These are phyloP conservation scores for Takakia lepidozioides DNA, from an alignment of 225 moss, liverwort and hornwort genomes.

Conservation along the genomic window DNA sequence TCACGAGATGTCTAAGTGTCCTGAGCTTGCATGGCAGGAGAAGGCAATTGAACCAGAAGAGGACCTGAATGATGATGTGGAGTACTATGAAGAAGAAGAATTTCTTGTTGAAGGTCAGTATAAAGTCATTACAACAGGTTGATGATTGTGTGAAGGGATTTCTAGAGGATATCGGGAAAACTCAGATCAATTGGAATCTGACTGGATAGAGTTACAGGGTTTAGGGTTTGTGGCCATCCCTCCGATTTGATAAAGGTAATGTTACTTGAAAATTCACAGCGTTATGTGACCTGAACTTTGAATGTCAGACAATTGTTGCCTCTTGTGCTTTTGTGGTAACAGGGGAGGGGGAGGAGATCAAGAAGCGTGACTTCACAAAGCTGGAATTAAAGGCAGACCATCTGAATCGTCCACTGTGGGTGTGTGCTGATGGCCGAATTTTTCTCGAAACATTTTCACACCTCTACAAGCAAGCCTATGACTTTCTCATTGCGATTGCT, in stretches of 20 bases:
- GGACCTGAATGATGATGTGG: constrained; percentile 9
- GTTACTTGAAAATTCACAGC: neutral
- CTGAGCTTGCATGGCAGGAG: constrained; percentile 5
- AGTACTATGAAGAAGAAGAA: constrained; percentile 18
- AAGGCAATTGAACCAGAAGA: constrained; percentile 8
- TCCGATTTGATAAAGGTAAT: neutral
- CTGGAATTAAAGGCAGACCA: constrained; percentile 86
- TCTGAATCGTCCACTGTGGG: constrained; percentile 77
- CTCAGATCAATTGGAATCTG: too few species aligned
- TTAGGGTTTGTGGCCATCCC: neutral
- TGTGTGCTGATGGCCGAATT: constrained; percentile 90
- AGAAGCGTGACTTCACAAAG: constrained; percentile 81
- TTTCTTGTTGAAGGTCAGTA: constrained; percentile 7
- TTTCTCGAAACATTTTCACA: constrained; percentile 84
- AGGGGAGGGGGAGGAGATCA: constrained; percentile 33
- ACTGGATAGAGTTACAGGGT: too few species aligned
- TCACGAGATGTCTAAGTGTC: too few species aligned
- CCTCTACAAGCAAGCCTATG: constrained; percentile 94
- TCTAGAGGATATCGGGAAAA: too few species aligned
- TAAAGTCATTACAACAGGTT: too few species aligned
- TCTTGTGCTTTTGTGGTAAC: neutral
- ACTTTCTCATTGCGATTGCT: constrained; percentile 93
- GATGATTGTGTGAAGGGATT: too few species aligned
- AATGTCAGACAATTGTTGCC: too few species aligned
- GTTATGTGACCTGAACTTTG: too few species aligned